These are phyloP conservation scores for Cadophora sp. DNA, from an alignment of 2,329 filamentous ascomycete species.

Conservation along the genomic window DNA sequence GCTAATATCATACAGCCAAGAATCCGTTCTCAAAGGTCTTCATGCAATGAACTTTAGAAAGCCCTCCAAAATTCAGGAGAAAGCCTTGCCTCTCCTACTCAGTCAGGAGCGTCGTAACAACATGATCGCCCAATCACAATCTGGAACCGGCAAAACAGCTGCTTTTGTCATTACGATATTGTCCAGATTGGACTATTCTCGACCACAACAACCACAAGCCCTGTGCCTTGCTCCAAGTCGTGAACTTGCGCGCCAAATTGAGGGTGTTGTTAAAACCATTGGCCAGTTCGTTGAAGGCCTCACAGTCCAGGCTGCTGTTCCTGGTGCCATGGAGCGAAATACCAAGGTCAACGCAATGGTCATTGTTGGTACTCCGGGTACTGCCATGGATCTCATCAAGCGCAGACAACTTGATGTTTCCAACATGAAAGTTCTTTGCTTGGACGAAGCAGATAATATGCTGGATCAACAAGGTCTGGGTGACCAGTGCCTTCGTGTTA, in stretches of 20 bases:
- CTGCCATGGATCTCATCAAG: slow-evolving; percentile 85
- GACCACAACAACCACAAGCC: slow-evolving; percentile 78
- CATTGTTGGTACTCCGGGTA: slow-evolving; percentile 92
- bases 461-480: slow-evolving; percentile 93
- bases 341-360: slow-evolving; percentile 76
- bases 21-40: slow-evolving; percentile 77
- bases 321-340: slow-evolving; percentile 74
- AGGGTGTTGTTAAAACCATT: slow-evolving; percentile 83
- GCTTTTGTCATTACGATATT: slow-evolving; percentile 94
- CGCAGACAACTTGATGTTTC: slow-evolving; percentile 75
- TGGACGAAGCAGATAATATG: slow-evolving; percentile 99
- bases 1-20: slow-evolving; percentile 50
- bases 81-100: slow-evolving; percentile 88
- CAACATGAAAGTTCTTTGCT: slow-evolving; percentile 80
- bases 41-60: slow-evolving; percentile 86
- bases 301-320: slow-evolving; percentile 81
- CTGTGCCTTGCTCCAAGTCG: slow-evolving; percentile 90
- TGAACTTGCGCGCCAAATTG: slow-evolving; percentile 93
- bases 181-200: slow-evolving; percentile 78
- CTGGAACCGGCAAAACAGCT: slow-evolving; percentile 96
- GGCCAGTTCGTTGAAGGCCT: slow-evolving; percentile 83
- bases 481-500: slow-evolving; percentile 92
- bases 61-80: slow-evolving; percentile 98
- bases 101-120: slow-evolving; percentile 80
- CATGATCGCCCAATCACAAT: slow-evolving; percentile 99